Evolutionary conservation across 1,284 basidiomycete genomes (phyloP), one percentile per base, ranked within the genome.

Genomic region (Phylloporus sp.): DNA sequence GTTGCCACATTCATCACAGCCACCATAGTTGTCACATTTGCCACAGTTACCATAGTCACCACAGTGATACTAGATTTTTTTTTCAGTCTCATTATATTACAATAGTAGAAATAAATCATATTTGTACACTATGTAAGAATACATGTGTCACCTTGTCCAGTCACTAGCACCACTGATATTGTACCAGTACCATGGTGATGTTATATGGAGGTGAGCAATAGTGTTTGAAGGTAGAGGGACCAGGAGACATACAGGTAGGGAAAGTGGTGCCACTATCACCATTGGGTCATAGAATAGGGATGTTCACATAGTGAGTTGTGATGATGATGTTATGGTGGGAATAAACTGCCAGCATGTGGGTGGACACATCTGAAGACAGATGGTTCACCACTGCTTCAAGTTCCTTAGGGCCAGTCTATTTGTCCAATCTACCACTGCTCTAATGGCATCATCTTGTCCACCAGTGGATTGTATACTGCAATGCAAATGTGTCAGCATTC

Each of bases 311-410:
- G 73, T 89, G 82, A 0, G 84, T 74, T 1, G 85, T 85, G 45
- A 89, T 82, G 32, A 91, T 82, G 67, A 90, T 81, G 45, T 85
- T 84, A 73, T 91, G 88, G 2, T 71, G 74, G 25, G 75, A 77
- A 69, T 84, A 83, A 32, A 90, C 81, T 15, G 86, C 88, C 19
- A 88, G 79, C 77, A 89, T 81, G 70, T 89, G 89, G 0, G 88
- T 87, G 19, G 88, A 88, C 74, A 83, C 79, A 25, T 82, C 79
- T 5, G 78, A 76, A 0, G 80, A 74, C 52, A 79, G 23, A 45
- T 82, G 71, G 6, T 80, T 72, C 53, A 81, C 52, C 2, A 72
- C 49, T 8, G 77, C 70, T 0, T 73, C 32, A 11, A 80, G 61
- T 20, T 79, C 77, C n/a, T 66, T 73, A 39, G 63, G 37, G 29